A percentile compares a stretch with the other conserved stretches of the same genome.
Conservation (phyloP, 768 basidiomycete species). For the Mycena maculata region DNA sequence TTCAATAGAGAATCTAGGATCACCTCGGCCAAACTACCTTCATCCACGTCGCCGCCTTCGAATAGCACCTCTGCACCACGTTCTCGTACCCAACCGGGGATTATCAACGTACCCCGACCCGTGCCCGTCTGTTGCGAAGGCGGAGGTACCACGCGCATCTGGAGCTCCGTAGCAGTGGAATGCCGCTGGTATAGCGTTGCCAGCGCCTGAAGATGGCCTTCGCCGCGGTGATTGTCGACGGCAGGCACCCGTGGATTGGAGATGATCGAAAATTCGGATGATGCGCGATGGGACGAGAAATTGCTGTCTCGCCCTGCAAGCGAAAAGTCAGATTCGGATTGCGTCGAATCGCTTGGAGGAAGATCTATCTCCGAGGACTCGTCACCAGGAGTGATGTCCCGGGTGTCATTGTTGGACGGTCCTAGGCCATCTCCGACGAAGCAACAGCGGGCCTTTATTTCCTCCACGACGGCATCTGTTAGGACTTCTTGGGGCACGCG, state of each 20-base stretch:
- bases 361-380: conserved; percentile 55
- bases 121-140: conserved; percentile 74
- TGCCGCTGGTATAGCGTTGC: conserved; percentile 78
- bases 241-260: conserved; percentile 53
- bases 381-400: conserved; percentile 48
- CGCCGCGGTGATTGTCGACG: conserved; percentile 50
- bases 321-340: conserved; percentile 77
- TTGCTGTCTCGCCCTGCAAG: conserved; percentile 62
- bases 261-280: conserved; percentile 70
- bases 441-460: conserved; percentile 90
- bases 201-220: conserved; percentile 72
- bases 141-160: conserved; percentile 76
- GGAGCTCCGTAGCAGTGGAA: conserved; percentile 82
- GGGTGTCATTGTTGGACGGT: conserved; percentile 43
- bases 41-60: conserved; percentile 89
- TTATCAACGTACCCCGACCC: conserved; percentile 79
- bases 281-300: conserved; percentile 60
- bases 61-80: conserved; percentile 92
- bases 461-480: conserved; percentile 84
- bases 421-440: conserved; percentile 81
- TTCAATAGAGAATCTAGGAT: conserved; percentile 85
- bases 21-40: conserved; percentile 84
- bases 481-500: conserved; percentile 85
- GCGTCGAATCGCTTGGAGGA: conserved; percentile 63
- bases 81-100: conserved; percentile 97